phyloP scores from a whole-genome alignment of 2,329 filamentous ascomycete species.

The Fusarium floridanum region DNA sequence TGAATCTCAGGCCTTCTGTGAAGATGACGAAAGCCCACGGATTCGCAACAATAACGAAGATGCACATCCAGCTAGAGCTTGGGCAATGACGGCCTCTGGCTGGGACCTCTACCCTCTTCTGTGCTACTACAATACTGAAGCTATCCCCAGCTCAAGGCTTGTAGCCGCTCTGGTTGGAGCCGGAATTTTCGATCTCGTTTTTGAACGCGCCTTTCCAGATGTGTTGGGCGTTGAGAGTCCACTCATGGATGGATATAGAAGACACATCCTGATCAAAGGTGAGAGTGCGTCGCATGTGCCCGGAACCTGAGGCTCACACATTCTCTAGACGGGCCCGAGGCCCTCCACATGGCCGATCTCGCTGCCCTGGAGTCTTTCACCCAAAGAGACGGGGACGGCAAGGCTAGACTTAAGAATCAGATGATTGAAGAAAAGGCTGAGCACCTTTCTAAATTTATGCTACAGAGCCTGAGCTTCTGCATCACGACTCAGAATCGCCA shows the following conservation, averaged over 20 bases:
- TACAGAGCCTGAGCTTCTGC: not conserved
- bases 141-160: not conserved
- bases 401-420: not conserved
- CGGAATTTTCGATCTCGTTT: not conserved
- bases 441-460: not conserved
- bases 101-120: not conserved
- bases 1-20: not conserved
- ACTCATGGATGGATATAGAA: not conserved
- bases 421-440: not conserved
- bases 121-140: not conserved
- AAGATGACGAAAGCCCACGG: too few species aligned
- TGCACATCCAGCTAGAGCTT: not conserved
- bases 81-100: not conserved
- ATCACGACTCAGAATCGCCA: not conserved
- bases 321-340: not conserved
- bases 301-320: fast-evolving
- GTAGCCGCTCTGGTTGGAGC: not conserved
- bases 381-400: not conserved
- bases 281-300: not conserved
- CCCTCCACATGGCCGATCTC: not conserved
- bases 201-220: not conserved
- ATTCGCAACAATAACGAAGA: not conserved
- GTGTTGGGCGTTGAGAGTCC: not conserved
- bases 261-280: not conserved
- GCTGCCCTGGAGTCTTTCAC: not conserved